Percentiles rank a stretch among this genome's conserved stretches.
These are phyloP conservation scores for Solanum gracilifrons DNA, from an alignment of 257 asterid genomes.

Conservation along the genomic window DNA sequence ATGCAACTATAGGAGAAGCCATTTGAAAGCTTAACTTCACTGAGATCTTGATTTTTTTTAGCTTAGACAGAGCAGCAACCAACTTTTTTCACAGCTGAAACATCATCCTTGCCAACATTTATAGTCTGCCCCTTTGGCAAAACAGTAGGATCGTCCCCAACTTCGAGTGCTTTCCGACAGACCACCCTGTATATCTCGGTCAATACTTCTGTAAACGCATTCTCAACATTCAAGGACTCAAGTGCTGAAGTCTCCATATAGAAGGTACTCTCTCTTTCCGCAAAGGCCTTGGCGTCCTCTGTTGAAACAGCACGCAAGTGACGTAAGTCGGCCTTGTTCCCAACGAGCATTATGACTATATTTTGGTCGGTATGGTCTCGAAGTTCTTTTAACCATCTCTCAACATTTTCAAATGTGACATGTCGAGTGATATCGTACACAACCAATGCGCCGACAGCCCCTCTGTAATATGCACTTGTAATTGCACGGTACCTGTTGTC, in stretches of 20 bases:
- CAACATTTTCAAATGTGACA: constrained; percentile 52
- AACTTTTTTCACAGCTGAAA: constrained; percentile 44
- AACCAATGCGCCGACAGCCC: constrained; percentile 60
- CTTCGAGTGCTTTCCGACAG: constrained; percentile 54
- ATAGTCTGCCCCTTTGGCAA: constrained; percentile 52
- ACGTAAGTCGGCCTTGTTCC: constrained; percentile 61
- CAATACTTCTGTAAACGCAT: constrained; percentile 57
- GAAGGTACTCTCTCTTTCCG: constrained; percentile 46
- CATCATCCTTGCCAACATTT: constrained; percentile 40
- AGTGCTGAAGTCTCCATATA: constrained; percentile 69
- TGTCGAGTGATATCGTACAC: constrained; percentile 65
- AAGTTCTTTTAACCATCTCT: constrained; percentile 64
- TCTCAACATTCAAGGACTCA: constrained; percentile 61
- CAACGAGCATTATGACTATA: constrained; percentile 64
- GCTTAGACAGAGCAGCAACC: constrained; percentile 43
- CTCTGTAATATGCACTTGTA: constrained; percentile 67
- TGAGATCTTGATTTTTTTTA: background rate
- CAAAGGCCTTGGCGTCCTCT: constrained; percentile 42
- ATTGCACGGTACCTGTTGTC: constrained; percentile 54
- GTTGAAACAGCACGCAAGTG: constrained; percentile 58
- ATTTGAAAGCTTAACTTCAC: background rate
- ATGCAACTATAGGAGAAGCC: background rate
- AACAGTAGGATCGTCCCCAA: constrained; percentile 46
- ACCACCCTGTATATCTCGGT: constrained; percentile 51
- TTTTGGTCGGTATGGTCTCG: constrained; percentile 63